These are phyloP conservation scores for Sphagnum tenellum DNA, from an alignment of 225 moss, liverwort and hornwort genomes.

Conservation along the genomic window DNA sequence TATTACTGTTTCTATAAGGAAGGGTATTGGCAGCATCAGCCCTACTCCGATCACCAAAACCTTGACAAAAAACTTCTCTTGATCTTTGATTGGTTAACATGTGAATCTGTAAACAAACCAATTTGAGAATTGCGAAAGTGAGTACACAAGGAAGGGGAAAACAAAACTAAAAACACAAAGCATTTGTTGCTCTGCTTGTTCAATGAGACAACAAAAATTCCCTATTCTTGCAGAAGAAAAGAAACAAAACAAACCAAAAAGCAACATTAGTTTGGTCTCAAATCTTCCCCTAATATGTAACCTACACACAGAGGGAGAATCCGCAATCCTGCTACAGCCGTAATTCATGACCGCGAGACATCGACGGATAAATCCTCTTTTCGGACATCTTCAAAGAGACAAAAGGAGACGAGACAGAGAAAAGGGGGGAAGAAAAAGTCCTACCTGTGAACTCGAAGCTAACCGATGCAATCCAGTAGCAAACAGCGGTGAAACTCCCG, in stretches of 20 bases:
- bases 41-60: slow-evolving; percentile 23
- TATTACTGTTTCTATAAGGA: slow-evolving; percentile 11
- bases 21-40: slow-evolving; percentile 22
- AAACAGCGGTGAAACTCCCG: too few species aligned
- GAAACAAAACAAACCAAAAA: not conserved
- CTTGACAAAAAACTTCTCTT: slow-evolving; percentile 4
- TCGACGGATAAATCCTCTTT: too few species aligned
- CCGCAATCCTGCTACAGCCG: not conserved
- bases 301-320: not conserved
- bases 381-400: too few species aligned
- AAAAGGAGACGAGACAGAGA: too few species aligned
- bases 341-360: too few species aligned
- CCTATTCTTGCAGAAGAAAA: not conserved
- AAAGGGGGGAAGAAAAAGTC: too few species aligned
- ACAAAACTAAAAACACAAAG: not conserved
- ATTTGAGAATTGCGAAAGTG: not conserved
- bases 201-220: not conserved
- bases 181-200: not conserved
- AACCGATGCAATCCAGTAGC: too few species aligned
- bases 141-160: not conserved
- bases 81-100: slow-evolving; percentile 8
- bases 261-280: not conserved
- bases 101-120: slow-evolving; percentile 10
- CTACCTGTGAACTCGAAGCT: too few species aligned
- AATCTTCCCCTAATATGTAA: not conserved